A percentile compares a stretch with the other conserved stretches of the same genome.
Conservation (phyloP, 202 grass and related monocot genomes). For the Cymbopogon flexuosus region DNA sequence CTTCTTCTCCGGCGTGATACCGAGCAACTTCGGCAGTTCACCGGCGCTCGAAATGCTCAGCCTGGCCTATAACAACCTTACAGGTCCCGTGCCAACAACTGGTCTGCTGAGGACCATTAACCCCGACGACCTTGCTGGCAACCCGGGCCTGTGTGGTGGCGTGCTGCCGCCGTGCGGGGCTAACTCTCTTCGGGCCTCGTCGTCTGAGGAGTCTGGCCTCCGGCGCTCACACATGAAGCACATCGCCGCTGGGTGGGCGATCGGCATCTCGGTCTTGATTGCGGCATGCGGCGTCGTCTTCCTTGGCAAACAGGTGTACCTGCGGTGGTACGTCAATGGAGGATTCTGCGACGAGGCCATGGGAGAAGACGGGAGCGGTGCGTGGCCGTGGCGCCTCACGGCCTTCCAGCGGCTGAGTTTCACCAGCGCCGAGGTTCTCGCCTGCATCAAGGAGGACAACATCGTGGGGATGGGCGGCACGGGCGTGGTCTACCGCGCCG, state of each 20-base stretch:
- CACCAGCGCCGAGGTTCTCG: conserved; percentile 79
- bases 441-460: conserved; percentile 90
- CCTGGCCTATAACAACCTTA: conserved; percentile 85
- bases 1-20: conserved; percentile 66
- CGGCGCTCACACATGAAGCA: conserved; percentile 60
- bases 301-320: conserved; percentile 53
- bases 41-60: conserved; percentile 83
- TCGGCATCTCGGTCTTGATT: conserved; percentile 52
- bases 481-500: conserved; percentile 85
- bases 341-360: conserved; percentile 58
- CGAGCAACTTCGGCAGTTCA: conserved; percentile 77
- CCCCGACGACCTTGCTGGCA: conserved; percentile 75
- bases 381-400: conserved; percentile 87
- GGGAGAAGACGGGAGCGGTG: conserved; percentile 36
- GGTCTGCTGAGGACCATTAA: conserved; percentile 73
- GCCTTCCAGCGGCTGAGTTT: conserved; percentile 84
- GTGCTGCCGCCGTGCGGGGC: conserved; percentile 54
- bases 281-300: conserved; percentile 35
- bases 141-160: conserved; percentile 63
- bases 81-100: conserved; percentile 54
- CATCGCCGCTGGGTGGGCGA: conserved; percentile 69
- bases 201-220: conserved; percentile 15
- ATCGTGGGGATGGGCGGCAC: conserved; percentile 87
- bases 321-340: conserved; percentile 52
- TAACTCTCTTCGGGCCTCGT: conserved; percentile 32